These are phyloP conservation scores for Malassezia psittaci DNA, from an alignment of 1,284 basidiomycete species.

Conservation along the genomic window DNA sequence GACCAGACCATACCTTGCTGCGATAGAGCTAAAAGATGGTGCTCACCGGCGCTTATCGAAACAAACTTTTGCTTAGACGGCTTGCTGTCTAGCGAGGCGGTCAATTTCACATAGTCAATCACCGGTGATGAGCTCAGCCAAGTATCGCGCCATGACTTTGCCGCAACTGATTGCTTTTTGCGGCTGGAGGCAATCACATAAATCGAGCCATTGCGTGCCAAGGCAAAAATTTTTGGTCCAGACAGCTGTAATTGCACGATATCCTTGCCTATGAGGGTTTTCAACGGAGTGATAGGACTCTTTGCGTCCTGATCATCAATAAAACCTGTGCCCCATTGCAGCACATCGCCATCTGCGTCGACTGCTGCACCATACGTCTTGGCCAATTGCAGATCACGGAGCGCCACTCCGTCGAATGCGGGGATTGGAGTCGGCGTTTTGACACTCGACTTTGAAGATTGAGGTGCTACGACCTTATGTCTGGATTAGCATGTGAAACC, in stretches of 20 bases:
- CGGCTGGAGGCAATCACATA: conserved; percentile 36
- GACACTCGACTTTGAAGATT: conserved; percentile 24
- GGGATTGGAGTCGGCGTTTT: conserved; percentile 32
- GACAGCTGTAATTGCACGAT: conserved; percentile 38
- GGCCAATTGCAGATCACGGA: conserved; percentile 37
- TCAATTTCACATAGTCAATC: conserved; percentile 15
- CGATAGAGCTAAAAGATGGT: conserved; percentile 77
- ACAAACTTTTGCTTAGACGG: conserved; percentile 23
- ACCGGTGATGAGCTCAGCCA: neutral
- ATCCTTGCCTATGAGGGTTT: conserved; percentile 39
- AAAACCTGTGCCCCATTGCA: conserved; percentile 47
- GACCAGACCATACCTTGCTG: conserved; percentile 69
- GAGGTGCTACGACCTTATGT: conserved; percentile 42
- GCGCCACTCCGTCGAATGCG: conserved; percentile 38
- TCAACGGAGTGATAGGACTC: conserved; percentile 22
- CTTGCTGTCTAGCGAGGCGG: neutral
- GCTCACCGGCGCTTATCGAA: conserved; percentile 53
- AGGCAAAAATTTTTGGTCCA: conserved; percentile 38
- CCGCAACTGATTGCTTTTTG: conserved; percentile 20
- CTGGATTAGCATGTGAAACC: neutral
- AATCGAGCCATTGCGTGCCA: conserved; percentile 36
- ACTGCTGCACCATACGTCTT: conserved; percentile 43
- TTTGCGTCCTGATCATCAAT: conserved; percentile 25
- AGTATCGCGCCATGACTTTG: conserved; percentile 22
- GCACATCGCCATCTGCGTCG: conserved; percentile 58